Conservation (phyloP, 345 rosid species). For the Eutrema japonicum region DNA sequence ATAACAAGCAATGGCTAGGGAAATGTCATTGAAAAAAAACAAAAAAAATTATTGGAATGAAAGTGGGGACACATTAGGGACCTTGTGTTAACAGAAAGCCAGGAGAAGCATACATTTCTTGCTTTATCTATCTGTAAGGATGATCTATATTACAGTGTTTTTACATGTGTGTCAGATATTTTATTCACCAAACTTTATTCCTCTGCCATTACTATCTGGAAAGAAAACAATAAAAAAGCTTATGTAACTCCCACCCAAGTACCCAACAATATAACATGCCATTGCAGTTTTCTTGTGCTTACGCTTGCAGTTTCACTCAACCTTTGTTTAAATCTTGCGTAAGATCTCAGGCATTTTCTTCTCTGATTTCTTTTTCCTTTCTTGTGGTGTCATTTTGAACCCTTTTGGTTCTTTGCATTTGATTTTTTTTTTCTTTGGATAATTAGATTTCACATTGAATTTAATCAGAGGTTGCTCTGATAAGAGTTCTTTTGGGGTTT, state of each 20-base stretch:
- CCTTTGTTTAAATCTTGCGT: conserved; percentile 31
- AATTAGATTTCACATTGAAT: neutral
- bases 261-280: conserved; percentile 42
- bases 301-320: conserved; percentile 23
- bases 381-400: neutral
- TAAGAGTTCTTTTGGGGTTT: neutral
- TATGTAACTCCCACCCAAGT: conserved; percentile 44
- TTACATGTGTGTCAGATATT: conserved; percentile 41
- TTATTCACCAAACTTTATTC: conserved; percentile 48
- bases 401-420: neutral
- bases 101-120: conserved; percentile 49
- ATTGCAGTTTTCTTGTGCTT: conserved; percentile 38
- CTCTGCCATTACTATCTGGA: conserved; percentile 50
- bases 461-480: neutral
- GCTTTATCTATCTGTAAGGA: conserved; percentile 48
- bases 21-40: conserved; percentile 14
- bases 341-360: conserved; percentile 32
- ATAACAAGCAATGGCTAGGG: conserved; percentile 40
- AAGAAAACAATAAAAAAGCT: conserved; percentile 16
- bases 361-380: neutral
- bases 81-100: conserved; percentile 51
- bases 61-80: conserved; percentile 50
- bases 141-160: conserved; percentile 29
- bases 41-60: conserved; percentile 29
- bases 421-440: neutral